Evolutionary conservation across 2,329 filamentous ascomycete species (phyloP).

Genomic region (Thelonectria blattea): DNA sequence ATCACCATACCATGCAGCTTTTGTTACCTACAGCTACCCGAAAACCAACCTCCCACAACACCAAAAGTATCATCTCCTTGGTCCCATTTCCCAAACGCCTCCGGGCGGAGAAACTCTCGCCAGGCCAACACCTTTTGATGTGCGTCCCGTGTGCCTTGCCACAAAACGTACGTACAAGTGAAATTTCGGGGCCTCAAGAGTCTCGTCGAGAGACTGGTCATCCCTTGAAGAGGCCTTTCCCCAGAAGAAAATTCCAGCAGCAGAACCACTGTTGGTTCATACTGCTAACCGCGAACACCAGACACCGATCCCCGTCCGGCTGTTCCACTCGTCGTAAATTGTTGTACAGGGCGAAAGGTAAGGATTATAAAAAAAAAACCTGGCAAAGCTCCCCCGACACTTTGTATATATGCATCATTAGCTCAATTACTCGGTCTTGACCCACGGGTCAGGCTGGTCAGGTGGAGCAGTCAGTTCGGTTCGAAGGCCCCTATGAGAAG

Average conservation of each 20-base stretch:
- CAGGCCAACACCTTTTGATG: constrained; percentile 53
- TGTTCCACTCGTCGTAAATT: constrained; percentile 35
- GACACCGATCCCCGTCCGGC: constrained; percentile 31
- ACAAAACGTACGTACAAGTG: constrained; percentile 49
- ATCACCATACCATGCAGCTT: constrained; percentile 33
- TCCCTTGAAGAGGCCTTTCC: constrained; percentile 15
- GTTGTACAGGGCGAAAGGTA: constrained; percentile 39
- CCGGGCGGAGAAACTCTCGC: constrained; percentile 36
- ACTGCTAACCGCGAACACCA: constrained; percentile 28
- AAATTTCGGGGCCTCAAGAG: constrained; percentile 26
- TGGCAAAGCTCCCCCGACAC: constrained; percentile 17
- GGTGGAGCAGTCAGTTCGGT: background rate
- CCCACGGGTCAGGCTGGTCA: constrained; percentile 4
- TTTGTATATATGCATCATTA: constrained; percentile 34
- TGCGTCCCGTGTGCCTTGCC: constrained; percentile 48
- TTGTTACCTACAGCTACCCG: constrained; percentile 40
- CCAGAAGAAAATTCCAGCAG: constrained; percentile 25
- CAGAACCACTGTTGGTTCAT: constrained; percentile 12
- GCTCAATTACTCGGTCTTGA: constrained; percentile 14
- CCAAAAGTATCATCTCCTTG: constrained; percentile 38
- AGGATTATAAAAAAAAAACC: constrained; percentile 31
- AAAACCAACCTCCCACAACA: constrained; percentile 34
- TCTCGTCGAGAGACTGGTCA: constrained; percentile 13
- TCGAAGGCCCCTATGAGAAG: constrained; percentile 23
- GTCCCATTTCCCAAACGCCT: constrained; percentile 36